Evolutionary conservation across 495 filamentous ascomycete genomes (phyloP), one percentile per base, ranked within the genome.

Genomic region (Aspergillus sclerotiicarbonarius): DNA sequence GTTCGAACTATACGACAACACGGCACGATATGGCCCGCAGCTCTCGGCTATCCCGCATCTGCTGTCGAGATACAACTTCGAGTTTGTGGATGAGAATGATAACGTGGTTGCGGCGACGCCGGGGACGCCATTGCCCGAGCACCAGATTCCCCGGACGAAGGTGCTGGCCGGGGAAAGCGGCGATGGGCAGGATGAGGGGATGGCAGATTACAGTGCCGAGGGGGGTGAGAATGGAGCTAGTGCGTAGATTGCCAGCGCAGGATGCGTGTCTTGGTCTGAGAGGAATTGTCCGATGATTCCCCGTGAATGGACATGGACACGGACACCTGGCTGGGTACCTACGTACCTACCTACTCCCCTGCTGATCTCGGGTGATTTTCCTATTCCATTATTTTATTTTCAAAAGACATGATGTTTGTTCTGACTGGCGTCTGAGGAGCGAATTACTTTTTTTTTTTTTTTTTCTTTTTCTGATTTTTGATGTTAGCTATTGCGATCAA

Each of bases 1-100:
- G 0, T 98, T 97, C 73, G 94, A 98, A 75, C 82, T 98, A 18
- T 98, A 97, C 76, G 94, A 98, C 67, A 98, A 98, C 75, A 96
- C 90, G 1, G 88, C 87, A 3, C 79, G 94, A 58, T 98, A 98
- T 67, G 94, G 94, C 0, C 94, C 94, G 5, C 94, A 98, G 71
- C 84, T 98, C 4, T 95, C 91, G 0, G 93, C 94, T 3, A 97
- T 98, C 46, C 94, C 94, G 8, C 95, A 98, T 66, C 76, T 96
- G 1, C 83, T 98, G 13, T 95, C 90, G 56, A 80, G 92, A 48
- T 98, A 96, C 69, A 94, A 96, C 73, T 98, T 98, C 67, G 95
- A 98, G 67, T 97, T 96, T 67, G 89, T 97, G n/a, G 90, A 98
- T 68, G 94, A 98, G 77, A 82, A 89, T 51, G 93, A 92, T 55